Base-by-base conservation (phyloP, 805 yeast species). In the Kuraishia ogatae region DNA sequence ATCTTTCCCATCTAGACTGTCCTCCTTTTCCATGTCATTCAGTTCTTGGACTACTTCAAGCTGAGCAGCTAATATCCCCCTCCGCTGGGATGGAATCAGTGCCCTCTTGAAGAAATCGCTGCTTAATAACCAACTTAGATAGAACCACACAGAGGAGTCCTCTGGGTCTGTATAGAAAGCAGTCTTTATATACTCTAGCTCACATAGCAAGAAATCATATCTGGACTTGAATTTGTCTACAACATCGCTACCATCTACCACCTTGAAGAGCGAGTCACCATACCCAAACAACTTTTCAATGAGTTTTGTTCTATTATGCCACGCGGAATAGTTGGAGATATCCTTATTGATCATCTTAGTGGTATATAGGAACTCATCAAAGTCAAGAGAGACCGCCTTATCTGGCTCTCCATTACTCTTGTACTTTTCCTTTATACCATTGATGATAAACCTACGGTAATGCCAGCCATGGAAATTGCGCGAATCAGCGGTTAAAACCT, bases 381-480 rank as follows among this genome's bases (percentile, higher is more conserved):
- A 62, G 54, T 73, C 63, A 20, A 73, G 59, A n/a, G 61, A 65
- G 39, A 77, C 64, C 21, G 53, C 60, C 2, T 52, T 54, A 43
- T 63, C 54, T n/a, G 71, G 69, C 59, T 67, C 64, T 53, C 66
- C 72, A 20, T 59, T 52, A 0, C 64, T 66, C 47, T 11, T 26
- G 0, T 66, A 60, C 10, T 59, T 39, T 8, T 53, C 46, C 39
- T 70, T 73, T 47, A 72, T 61, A 24, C 64, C 69, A 2, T 65
- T 63, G 3, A 89, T 80, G 6, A 94, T 82, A 55, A 80, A 80
- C 56, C 98, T 76, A 63, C 99, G 75, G 67, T 94, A 94, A 52
- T 88, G 90, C 99, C 99, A 93, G 1, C 96, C 98, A 67, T 92
- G 97, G 68, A 78, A 94, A 66, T 94, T 94, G 61, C 99, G 79